Evolutionary conservation across 1,284 basidiomycete genomes (phyloP).

Genomic region (Cryptococcus sp.): DNA sequence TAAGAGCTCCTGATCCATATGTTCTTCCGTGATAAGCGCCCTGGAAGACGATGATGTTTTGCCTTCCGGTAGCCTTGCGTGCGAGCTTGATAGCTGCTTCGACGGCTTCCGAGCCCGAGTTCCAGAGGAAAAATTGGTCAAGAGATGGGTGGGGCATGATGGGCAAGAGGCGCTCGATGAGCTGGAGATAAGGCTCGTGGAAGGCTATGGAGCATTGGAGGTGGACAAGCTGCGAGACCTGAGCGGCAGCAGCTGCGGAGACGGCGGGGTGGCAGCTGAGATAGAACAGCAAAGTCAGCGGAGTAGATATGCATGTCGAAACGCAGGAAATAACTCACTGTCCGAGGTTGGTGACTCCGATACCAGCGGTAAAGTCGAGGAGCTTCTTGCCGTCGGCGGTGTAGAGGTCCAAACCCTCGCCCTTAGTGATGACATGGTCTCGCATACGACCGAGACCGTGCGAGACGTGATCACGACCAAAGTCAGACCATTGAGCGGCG

Average conservation of each 20-base stretch:
- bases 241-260: slow-evolving; percentile 79
- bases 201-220: slow-evolving; percentile 59
- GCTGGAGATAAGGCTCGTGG: slow-evolving; percentile 75
- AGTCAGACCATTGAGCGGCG: slow-evolving; percentile 33
- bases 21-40: slow-evolving; percentile 86
- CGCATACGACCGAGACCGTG: slow-evolving; percentile 43
- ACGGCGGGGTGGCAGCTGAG: slow-evolving; percentile 73
- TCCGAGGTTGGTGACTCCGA: slow-evolving; percentile 53
- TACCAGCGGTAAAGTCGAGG: slow-evolving; percentile 84
- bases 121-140: slow-evolving; percentile 90
- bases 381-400: slow-evolving; percentile 65
- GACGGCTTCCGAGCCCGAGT: slow-evolving; percentile 61
- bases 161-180: slow-evolving; percentile 57
- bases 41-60: slow-evolving; percentile 89
- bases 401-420: slow-evolving; percentile 70
- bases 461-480: slow-evolving; percentile 42
- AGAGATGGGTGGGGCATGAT: slow-evolving; percentile 46
- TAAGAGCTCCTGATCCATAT: slow-evolving; percentile 84
- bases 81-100: slow-evolving; percentile 58
- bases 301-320: neutral
- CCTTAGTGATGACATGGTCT: slow-evolving; percentile 72
- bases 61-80: slow-evolving; percentile 70
- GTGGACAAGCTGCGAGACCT: slow-evolving; percentile 79
- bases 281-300: neutral
- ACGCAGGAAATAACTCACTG: slow-evolving; percentile 26